A percentile compares a stretch with the other conserved stretches of the same genome.
These are phyloP conservation scores for Pinus albicaulis DNA, from an alignment of 75 land plant species.

Conservation along the genomic window DNA sequence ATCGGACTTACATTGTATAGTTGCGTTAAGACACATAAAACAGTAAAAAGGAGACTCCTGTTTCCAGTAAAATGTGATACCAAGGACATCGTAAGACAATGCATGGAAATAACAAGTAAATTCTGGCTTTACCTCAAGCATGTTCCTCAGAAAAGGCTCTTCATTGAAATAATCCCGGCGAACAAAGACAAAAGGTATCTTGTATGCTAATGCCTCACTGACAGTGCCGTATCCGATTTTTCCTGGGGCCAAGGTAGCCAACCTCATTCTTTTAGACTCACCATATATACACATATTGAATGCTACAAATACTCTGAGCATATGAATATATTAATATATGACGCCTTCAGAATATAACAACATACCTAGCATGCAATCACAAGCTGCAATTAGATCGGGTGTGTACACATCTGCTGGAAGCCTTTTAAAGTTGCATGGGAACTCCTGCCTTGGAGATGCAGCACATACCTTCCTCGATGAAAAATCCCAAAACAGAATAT, in stretches of 20 bases:
- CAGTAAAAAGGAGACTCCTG: not conserved
- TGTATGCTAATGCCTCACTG: conserved; percentile 95
- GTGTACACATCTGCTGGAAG: conserved; percentile 90
- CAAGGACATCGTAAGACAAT: not conserved
- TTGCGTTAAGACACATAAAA: not conserved
- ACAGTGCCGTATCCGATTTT: conserved; percentile 99
- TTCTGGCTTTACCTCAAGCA: conserved; percentile 80
- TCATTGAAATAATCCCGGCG: conserved; percentile 99
- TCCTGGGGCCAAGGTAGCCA: conserved; percentile 41
- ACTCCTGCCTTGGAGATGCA: conserved; percentile 72
- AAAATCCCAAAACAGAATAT: conserved; percentile 1
- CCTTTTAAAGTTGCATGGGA: conserved; percentile 80
- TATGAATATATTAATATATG: not conserved
- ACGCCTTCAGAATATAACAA: too few species aligned
- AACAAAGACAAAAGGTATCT: conserved; percentile 95
- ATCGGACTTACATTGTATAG: not conserved
- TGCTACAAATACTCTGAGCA: not conserved
- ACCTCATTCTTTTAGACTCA: not conserved
- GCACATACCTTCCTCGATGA: conserved; percentile 77
- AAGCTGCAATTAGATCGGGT: conserved; percentile 95
- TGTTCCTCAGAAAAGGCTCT: conserved; percentile 96
- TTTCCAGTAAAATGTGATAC: not conserved
- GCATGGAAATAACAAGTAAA: not conserved
- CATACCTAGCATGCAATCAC: conserved; percentile 98
- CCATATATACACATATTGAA: not conserved